Base-by-base conservation (phyloP, 306 rosid species). In the Prunus mira region DNA sequence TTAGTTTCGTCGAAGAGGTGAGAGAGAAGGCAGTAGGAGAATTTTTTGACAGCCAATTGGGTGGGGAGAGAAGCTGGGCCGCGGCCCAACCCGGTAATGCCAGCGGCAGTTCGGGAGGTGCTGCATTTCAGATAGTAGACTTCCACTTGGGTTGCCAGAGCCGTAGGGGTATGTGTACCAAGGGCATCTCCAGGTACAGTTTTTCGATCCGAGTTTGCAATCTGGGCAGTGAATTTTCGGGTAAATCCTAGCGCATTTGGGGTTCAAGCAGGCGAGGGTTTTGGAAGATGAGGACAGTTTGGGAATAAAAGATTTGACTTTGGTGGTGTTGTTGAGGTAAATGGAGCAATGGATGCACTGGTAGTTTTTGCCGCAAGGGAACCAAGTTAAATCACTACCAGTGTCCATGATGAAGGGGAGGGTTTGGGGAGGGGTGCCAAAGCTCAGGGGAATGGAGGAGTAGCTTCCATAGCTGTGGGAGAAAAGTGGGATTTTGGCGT, bases 81-180 rank as follows among this genome's bases (percentile, higher is more conserved):
- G 2, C 95, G 90, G 1, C 98, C 98, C 50, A 93, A 89, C 13
- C 98, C 98, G 9, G 89, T 96, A 41, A 90, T 91, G 6, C 98
- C 98, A 8, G 91, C 65, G 4, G 96, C 89, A 78, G 20, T 71
- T 47, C 2, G 96, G 91, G 45, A 89, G 60, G 47, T 84, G n/a
- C 3, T 91, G 90, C 9, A 68, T 86, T 5, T 93, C 98, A 0
- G 84, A 79, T 54, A 91, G 84, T 2, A 86, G 61, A 4, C 82
- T 9, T 41, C 98, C 98, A 1, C 78, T 76, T 1, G 98, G 91
- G 18, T 87, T 71, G 1, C 98, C 98, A 1, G 74, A 82, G 1
- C 96, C 98, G 55, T 93, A 93, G 70, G 86, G 86, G 65, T 87
- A 9, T 0, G 85, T 8, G 62, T 93, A 93, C 22, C 84, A 57